Conservation (phyloP, 345 rosid genomes). For the Pelargonium nanum region DNA sequence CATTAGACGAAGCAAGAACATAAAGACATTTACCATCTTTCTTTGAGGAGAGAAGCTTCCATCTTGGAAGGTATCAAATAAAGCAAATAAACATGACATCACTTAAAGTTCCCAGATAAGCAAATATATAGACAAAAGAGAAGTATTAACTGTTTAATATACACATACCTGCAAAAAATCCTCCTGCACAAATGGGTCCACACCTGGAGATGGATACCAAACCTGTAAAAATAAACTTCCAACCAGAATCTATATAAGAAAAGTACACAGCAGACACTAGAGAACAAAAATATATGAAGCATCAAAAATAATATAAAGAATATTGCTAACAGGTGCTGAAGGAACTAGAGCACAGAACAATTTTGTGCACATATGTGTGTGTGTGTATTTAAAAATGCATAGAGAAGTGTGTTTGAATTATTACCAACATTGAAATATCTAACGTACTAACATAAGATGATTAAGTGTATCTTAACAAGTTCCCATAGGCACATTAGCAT, state of each 20-base stretch:
- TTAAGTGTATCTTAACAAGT: too few species aligned
- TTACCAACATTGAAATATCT: background rate
- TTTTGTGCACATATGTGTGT: too few species aligned
- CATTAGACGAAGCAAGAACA: background rate
- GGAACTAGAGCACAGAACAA: background rate
- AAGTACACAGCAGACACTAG: constrained; percentile 14
- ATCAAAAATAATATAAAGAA: constrained; percentile 1
- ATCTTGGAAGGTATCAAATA: background rate
- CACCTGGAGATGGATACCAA: constrained; percentile 98
- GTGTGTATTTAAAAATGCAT: too few species aligned
- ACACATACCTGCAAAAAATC: constrained; percentile 83
- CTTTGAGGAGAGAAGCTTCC: too few species aligned
- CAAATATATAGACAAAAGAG: background rate
- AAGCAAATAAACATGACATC: too few species aligned
- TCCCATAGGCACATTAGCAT: background rate
- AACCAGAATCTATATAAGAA: constrained; percentile 36
- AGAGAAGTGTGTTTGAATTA: too few species aligned
- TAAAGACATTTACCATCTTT: too few species aligned
- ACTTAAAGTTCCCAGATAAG: background rate
- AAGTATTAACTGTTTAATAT: background rate
- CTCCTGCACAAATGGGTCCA: constrained; percentile 82
- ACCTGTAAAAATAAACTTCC: constrained; percentile 68
- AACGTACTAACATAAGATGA: background rate
- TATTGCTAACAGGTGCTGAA: background rate
- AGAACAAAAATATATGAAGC: constrained; percentile 1